phyloP scores from a whole-genome alignment of 805 yeast species.

The Ogataea paradorogensis region DNA sequence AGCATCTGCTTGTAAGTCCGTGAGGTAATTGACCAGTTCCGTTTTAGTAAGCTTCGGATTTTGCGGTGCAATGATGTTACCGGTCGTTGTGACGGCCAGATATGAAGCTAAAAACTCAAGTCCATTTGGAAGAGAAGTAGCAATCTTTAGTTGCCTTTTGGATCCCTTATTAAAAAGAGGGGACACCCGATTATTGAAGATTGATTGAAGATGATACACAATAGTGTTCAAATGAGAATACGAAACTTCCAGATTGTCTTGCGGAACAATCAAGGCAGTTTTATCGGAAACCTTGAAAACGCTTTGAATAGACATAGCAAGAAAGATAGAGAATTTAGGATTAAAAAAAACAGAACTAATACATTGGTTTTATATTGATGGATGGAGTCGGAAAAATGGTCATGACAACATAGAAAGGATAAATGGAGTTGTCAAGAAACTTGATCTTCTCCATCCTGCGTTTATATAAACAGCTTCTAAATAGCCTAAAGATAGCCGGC shows the following conservation, averaged over 20 bases:
- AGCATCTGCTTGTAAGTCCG: slow-evolving; percentile 55
- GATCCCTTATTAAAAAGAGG: slow-evolving; percentile 37
- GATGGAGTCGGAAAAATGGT: neutral
- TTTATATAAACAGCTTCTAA: slow-evolving; percentile 6
- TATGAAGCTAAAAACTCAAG: slow-evolving; percentile 57
- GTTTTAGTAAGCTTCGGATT: slow-evolving; percentile 58
- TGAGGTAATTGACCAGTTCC: slow-evolving; percentile 64
- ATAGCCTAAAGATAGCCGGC: slow-evolving; percentile 9
- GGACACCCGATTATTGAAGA: slow-evolving; percentile 40
- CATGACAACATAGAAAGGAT: neutral
- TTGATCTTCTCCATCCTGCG: slow-evolving; percentile 3
- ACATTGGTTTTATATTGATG: neutral
- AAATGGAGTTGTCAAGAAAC: slow-evolving; percentile 1
- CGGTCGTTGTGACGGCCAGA: slow-evolving; percentile 53
- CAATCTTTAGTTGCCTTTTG: slow-evolving; percentile 44
- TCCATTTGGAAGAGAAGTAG: slow-evolving; percentile 60
- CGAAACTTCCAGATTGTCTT: slow-evolving; percentile 39
- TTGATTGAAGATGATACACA: slow-evolving; percentile 47
- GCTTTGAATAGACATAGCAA: slow-evolving; percentile 14
- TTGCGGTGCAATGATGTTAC: slow-evolving; percentile 65
- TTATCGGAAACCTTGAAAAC: slow-evolving; percentile 31
- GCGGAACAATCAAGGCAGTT: slow-evolving; percentile 47
- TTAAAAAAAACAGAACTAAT: neutral
- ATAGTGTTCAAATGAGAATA: slow-evolving; percentile 43
- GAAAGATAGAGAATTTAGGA: neutral